Evolutionary conservation across 2,329 filamentous ascomycete genomes (phyloP).

Genomic region (Exophiala calicioides): DNA sequence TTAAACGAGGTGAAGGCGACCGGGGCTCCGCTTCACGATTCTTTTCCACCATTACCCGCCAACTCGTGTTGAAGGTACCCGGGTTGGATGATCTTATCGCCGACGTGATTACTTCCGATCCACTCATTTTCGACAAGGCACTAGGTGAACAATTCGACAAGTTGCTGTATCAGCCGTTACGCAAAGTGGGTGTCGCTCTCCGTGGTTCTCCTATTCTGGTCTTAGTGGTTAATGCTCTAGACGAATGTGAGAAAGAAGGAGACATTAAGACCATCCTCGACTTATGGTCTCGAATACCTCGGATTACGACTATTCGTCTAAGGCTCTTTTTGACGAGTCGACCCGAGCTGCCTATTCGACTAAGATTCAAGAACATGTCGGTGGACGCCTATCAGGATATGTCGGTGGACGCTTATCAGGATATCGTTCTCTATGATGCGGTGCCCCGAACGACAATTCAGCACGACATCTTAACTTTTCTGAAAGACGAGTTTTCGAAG

Average conservation of each 20-base stretch:
- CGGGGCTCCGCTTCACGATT: slow-evolving; percentile 40
- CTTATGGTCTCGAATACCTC: slow-evolving; percentile 23
- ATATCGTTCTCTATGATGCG: slow-evolving; percentile 33
- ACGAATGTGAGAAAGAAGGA: slow-evolving; percentile 34
- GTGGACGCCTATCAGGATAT: slow-evolving; percentile 13
- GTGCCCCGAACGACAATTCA: slow-evolving; percentile 25
- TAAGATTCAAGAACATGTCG: slow-evolving; percentile 25
- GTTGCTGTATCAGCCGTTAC: slow-evolving; percentile 32
- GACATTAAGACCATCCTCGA: slow-evolving; percentile 30
- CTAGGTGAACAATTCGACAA: slow-evolving; percentile 34
- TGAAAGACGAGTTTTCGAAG: background rate
- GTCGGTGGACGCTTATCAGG: slow-evolving; percentile 24
- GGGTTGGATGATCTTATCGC: slow-evolving; percentile 27
- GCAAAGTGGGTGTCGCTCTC: background rate
- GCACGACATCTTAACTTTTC: background rate
- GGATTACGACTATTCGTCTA: slow-evolving; percentile 24
- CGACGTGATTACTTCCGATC: slow-evolving; percentile 31
- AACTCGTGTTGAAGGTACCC: slow-evolving; percentile 37
- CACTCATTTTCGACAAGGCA: slow-evolving; percentile 31
- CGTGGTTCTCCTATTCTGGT: slow-evolving; percentile 9
- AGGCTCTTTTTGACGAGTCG: slow-evolving; percentile 36
- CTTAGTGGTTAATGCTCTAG: slow-evolving; percentile 35
- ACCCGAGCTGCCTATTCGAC: slow-evolving; percentile 32
- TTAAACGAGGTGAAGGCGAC: slow-evolving; percentile 46
- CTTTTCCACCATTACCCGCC: slow-evolving; percentile 43